Evolutionary conservation across 2,329 filamentous ascomycete genomes (phyloP).

Genomic region (Verticillium zaregamsianum): DNA sequence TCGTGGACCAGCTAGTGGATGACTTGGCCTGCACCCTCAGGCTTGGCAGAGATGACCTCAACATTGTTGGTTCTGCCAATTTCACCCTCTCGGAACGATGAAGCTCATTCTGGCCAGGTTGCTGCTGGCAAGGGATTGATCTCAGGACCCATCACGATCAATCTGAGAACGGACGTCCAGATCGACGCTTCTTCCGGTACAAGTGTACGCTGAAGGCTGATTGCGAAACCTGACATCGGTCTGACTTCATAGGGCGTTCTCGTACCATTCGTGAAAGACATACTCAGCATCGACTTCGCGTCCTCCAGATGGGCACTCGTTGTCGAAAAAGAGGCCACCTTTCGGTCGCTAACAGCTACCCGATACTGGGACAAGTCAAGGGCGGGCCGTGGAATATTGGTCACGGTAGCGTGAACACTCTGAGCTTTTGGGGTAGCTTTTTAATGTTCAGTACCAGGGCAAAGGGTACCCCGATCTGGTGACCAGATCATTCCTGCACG

Average conservation of each 20-base stretch:
- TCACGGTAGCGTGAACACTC: not conserved
- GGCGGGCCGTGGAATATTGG: not conserved
- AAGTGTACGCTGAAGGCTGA: conserved; percentile 18
- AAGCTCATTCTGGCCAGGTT: conserved; percentile 41
- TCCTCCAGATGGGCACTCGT: conserved; percentile 62
- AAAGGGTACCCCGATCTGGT: conserved; percentile 79
- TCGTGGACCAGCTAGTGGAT: conserved; percentile 70
- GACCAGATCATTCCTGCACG: conserved; percentile 60
- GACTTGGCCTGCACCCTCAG: conserved; percentile 68
- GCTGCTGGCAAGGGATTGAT: conserved; percentile 72
- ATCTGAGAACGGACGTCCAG: conserved; percentile 24
- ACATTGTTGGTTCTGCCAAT: conserved; percentile 52
- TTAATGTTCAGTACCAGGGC: conserved; percentile 43
- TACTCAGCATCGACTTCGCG: conserved; percentile 45
- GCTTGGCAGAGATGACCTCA: conserved; percentile 59
- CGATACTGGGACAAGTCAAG: not conserved
- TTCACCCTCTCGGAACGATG: not conserved
- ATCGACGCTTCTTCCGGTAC: conserved; percentile 20
- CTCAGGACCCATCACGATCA: conserved; percentile 51
- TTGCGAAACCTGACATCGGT: not conserved
- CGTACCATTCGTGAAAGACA: conserved; percentile 50
- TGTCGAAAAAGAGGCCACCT: conserved; percentile 64
- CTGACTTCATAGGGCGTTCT: conserved; percentile 46
- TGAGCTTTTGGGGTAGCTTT: not conserved
- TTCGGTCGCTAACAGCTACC: not conserved